Base-by-base conservation (phyloP, 192 early-diverging fungal genomes). In the Coemansia sp. region DNA sequence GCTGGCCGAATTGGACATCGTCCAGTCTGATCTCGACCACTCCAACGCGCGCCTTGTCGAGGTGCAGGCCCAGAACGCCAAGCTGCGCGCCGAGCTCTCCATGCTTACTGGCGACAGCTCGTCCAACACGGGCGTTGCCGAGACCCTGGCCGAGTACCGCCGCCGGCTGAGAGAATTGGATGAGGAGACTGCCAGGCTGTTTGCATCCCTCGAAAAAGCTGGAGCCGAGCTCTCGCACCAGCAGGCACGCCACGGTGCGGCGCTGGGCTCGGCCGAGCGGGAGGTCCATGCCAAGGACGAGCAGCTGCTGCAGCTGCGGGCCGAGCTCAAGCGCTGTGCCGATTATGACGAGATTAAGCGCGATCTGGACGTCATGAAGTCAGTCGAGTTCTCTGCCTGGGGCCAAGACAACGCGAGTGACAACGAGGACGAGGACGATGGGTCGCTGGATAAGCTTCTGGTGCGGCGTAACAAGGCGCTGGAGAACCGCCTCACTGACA, bases 331-430 rank as follows among this genome's bases (percentile, higher is more conserved):
- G 34, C 81, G 84, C 33, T 90, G 82, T 70, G 88, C 88, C 7
- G 93, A 97, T 67, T 97, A 97, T 54, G 90, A 94, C 60, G 89
- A 92, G 66, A 88, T 96, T 39, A 93, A 92, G 73, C 85, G 89
- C 39, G 95, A 98, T 65, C 80, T 98, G 31, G 90, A 93, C 21
- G 85, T 98, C 46, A 89, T 82, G 64, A 83, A 83, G 48, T 73
- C 77, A 0, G 87, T 93, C 5, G 91, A 93, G 63, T 91, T 93
- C 57, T 87, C 89, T 63, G 80, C 64, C 61, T 81, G 78, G 81
- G 81, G 75, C 39, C 35, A 70, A 53, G 79, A 83, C n/a, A 54
- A 53, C 19, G 13, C 5, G 41, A 42, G 41, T 42, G 78, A 79
- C 0, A 77, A 78, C 29, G 82, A 69, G 24, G 81, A 77, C 7